A percentile compares a stretch with the other conserved stretches of the same genome.
These are phyloP conservation scores for Ceratobasidium sp. DNA, from an alignment of 1,284 basidiomycete genomes.

Conservation along the genomic window DNA sequence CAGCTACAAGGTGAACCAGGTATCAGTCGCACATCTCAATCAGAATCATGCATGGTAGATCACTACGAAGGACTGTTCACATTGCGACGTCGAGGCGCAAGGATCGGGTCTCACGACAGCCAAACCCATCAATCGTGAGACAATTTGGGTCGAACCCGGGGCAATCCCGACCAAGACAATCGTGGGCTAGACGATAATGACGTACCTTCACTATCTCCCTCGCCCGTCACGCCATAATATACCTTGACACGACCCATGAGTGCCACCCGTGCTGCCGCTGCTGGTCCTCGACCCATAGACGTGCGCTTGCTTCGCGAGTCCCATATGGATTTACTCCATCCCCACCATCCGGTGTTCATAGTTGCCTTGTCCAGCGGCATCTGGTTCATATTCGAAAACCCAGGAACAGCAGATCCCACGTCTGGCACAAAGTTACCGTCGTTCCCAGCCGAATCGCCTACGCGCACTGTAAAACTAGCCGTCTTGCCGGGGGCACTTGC, in stretches of 20 bases:
- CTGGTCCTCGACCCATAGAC: slow-evolving; percentile 9
- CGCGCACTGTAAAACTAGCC: slow-evolving; percentile 50
- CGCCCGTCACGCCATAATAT: slow-evolving; percentile 34
- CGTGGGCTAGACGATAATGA: neutral
- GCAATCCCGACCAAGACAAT: neutral
- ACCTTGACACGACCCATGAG: slow-evolving; percentile 49
- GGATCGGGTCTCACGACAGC: neutral
- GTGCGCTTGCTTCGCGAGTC: neutral
- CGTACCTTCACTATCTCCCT: slow-evolving; percentile 22
- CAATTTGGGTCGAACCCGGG: neutral
- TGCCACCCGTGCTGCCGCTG: slow-evolving; percentile 48
- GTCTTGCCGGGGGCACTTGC: slow-evolving; percentile 44
- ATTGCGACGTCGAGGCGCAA: neutral
- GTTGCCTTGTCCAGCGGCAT: neutral
- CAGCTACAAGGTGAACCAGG: neutral
- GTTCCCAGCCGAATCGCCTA: slow-evolving; percentile 34
- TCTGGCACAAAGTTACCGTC: slow-evolving; percentile 1
- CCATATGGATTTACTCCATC: neutral
- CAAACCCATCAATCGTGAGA: neutral
- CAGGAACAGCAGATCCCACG: neutral
- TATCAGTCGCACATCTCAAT: neutral
- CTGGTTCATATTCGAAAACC: neutral
- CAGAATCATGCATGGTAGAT: neutral
- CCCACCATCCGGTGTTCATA: slow-evolving; percentile 9
- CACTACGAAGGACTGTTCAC: neutral